Conservation (phyloP, 2,329 filamentous ascomycete genomes). For the Chrysoporthe puriensis region DNA sequence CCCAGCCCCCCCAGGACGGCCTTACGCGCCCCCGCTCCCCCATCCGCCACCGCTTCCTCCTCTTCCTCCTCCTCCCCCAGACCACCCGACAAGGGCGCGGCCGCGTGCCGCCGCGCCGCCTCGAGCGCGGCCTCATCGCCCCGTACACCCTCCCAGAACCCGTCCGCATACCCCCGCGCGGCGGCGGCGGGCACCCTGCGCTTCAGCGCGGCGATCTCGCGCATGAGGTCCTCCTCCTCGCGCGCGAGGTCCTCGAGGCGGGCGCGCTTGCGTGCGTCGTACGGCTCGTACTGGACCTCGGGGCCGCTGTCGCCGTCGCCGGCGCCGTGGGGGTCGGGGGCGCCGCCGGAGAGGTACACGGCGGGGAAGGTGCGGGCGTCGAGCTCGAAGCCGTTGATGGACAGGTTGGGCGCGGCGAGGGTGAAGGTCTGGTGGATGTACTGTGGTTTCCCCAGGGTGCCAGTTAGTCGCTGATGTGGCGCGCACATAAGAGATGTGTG, state of each 20-base stretch:
- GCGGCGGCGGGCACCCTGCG: slow-evolving; percentile 52
- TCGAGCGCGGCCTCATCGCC: slow-evolving; percentile 53
- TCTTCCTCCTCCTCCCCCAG: slow-evolving; percentile 30
- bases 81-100: slow-evolving; percentile 2
- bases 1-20: slow-evolving; percentile 37
- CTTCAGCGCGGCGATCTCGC: slow-evolving; percentile 65
- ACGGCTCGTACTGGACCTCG: slow-evolving; percentile 58
- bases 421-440: slow-evolving; percentile 66
- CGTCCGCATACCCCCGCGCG: slow-evolving; percentile 48
- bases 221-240: slow-evolving; percentile 66
- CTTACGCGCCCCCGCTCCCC: slow-evolving; percentile 26
- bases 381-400: slow-evolving; percentile 64
- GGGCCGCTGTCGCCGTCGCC: slow-evolving; percentile 34
- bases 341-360: slow-evolving; percentile 28
- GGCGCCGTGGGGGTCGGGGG: background rate
- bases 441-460: slow-evolving; percentile 40
- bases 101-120: slow-evolving; percentile 32
- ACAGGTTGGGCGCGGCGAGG: slow-evolving; percentile 61
- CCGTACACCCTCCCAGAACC: slow-evolving; percentile 43
- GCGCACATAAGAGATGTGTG: background rate
- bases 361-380: slow-evolving; percentile 42
- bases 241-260: slow-evolving; percentile 63
- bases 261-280: slow-evolving; percentile 61
- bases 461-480: background rate
- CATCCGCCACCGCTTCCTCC: slow-evolving; percentile 20